These are phyloP conservation scores for Capronia epimyces DNA, from an alignment of 2,329 filamentous ascomycete species.

Conservation along the genomic window DNA sequence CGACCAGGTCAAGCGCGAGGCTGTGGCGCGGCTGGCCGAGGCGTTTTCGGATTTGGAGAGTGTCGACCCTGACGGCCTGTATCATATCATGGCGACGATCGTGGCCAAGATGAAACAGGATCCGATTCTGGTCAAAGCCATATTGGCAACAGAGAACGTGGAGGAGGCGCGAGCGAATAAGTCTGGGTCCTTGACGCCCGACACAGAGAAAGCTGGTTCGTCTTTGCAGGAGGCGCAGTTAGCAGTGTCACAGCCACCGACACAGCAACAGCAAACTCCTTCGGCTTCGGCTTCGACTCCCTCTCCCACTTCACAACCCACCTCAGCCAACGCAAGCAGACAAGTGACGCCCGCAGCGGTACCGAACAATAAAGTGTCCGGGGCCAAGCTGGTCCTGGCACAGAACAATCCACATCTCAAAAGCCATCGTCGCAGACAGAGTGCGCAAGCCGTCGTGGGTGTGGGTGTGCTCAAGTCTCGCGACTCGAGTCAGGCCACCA, in stretches of 20 bases:
- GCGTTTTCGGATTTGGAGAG: conserved; percentile 80
- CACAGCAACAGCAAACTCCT: too few relatives aligned
- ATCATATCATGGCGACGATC: conserved; percentile 73
- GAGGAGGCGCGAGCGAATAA: not conserved
- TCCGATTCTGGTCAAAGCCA: not conserved
- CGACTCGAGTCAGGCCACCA: conserved; percentile 28
- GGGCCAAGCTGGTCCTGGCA: conserved; percentile 65
- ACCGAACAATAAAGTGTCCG: conserved; percentile 31
- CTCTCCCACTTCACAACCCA: not conserved
- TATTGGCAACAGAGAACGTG: not conserved
- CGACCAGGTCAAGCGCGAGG: conserved; percentile 68
- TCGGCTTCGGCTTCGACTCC: not conserved
- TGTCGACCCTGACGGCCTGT: conserved; percentile 83
- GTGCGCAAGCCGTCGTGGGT: conserved; percentile 32
- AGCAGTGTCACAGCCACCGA: too few relatives aligned
- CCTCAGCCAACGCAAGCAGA: conserved; percentile 16
- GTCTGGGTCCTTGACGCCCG: too few relatives aligned
- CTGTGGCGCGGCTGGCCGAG: conserved; percentile 74
- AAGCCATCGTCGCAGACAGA: conserved; percentile 65
- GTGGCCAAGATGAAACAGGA: conserved; percentile 61
- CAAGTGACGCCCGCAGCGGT: conserved; percentile 41
- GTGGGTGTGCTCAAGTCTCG: conserved; percentile 21
- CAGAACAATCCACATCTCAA: conserved; percentile 81
- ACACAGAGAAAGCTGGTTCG: too few relatives aligned
- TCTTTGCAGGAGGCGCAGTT: too few relatives aligned